Percentiles rank a stretch among this genome's conserved stretches.
phyloP scores from a whole-genome alignment of 2,329 filamentous ascomycete species.

The Sporothrix protearum region DNA sequence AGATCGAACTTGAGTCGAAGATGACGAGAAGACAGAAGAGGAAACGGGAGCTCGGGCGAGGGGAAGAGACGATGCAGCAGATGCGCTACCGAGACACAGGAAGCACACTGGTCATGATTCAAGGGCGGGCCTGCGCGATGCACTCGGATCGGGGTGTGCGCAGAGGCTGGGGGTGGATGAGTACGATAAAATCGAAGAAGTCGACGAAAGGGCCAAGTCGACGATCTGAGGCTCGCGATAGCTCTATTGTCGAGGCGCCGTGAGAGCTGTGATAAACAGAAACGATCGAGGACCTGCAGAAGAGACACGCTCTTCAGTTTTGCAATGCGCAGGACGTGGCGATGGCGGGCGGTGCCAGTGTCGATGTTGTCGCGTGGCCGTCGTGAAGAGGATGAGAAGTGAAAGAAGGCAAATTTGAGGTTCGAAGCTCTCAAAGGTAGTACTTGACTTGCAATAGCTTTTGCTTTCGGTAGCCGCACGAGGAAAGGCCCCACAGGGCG shows the following conservation, averaged over 20 bases:
- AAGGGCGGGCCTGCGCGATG: conserved; percentile 2
- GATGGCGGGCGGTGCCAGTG: background rate
- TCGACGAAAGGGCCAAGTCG: background rate
- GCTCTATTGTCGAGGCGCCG: background rate
- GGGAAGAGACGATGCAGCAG: conserved; percentile 20
- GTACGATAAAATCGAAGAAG: background rate
- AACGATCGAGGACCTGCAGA: background rate
- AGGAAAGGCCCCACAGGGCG: background rate
- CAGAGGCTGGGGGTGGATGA: background rate
- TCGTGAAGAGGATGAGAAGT: background rate
- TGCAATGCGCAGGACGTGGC: background rate
- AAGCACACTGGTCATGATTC: conserved; percentile 23
- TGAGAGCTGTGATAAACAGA: background rate
- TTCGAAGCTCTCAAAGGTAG: background rate
- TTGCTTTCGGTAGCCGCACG: background rate
- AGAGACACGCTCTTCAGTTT: background rate
- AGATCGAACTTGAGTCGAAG: too few species aligned
- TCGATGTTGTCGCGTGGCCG: conserved; percentile 14
- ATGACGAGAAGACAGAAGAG: background rate
- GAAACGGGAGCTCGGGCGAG: background rate
- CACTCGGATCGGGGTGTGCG: background rate
- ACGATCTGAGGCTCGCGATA: background rate
- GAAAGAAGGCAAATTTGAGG: background rate
- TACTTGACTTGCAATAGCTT: background rate
- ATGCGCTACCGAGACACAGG: conserved; percentile 25